Base-by-base conservation (phyloP, 2,329 filamentous ascomycete genomes). In the Neonectria punicea region DNA sequence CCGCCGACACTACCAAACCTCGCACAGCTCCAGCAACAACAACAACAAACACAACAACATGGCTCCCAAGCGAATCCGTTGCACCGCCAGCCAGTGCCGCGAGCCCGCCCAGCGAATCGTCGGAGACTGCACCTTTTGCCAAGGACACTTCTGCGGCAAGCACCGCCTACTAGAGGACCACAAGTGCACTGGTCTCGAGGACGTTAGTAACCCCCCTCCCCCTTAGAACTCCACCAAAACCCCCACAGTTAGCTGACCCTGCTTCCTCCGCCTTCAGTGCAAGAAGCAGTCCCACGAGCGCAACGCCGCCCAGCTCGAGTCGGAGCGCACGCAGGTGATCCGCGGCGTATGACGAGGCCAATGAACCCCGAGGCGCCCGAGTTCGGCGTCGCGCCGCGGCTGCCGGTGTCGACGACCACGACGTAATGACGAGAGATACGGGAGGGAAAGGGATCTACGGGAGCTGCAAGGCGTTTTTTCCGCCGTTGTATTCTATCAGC, bases 241-340 rank as follows among this genome's bases (percentile, higher is more conserved):
- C 28, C 20, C 30, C 16, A 20, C 49, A 53, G 56, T 63, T 60
- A 5, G 65, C 67, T 58, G 61, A 62, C 58, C 14, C 16, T 13
- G 25, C 20, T 16, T 39, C 14, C 14, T 16, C 36, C 14, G 6
- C 36, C 5, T 63, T 32, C 76, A 91, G 89, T 98, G 95, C 87
- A 97, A 98, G 87, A 96, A 97, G 85, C 94, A 97, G 80, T 95
- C 93, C 53, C 93, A 97, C 81, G 93, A 97, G 80, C 90, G 94
- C 71, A 99, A 99, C 80, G 93, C 93, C 65, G 92, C 94, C 70
- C 94, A 97, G 83, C 85, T 99, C 77, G 93, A 98, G 81, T 89
- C 90, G 63, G 95, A 99, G 86, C 88, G 95, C 77, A 99, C 96
- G 51, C 92, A 95, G 69, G 94, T 97, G 74, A 96, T 98, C 83